Evolutionary conservation across 305 asterid genomes (phyloP).

Genomic region (Fraxinus albicans): DNA sequence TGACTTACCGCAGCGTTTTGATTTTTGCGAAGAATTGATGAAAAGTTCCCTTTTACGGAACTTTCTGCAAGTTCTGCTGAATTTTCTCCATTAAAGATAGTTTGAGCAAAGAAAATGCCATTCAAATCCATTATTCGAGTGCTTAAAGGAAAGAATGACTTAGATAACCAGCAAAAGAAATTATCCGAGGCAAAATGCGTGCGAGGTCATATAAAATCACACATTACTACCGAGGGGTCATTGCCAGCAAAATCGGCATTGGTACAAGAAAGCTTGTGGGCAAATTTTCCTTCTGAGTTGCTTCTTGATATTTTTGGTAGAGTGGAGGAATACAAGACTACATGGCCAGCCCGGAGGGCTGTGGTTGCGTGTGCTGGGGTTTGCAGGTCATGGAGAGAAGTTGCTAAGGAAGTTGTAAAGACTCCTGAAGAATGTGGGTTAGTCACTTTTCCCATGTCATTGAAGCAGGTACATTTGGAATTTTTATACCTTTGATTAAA

Average conservation of each 20-base stretch:
- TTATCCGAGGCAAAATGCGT: slow-evolving; percentile 26
- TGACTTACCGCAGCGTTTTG: background rate
- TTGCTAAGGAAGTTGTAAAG: slow-evolving; percentile 45
- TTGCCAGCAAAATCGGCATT: slow-evolving; percentile 29
- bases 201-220: slow-evolving; percentile 29
- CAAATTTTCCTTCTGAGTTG: slow-evolving; percentile 55
- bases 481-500: background rate
- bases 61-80: background rate
- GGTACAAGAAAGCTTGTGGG: slow-evolving; percentile 53
- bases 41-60: background rate
- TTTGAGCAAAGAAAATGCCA: slow-evolving; percentile 35
- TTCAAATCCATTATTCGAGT: slow-evolving; percentile 39
- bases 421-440: slow-evolving; percentile 70
- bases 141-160: slow-evolving; percentile 31
- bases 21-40: background rate
- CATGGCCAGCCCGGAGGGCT: slow-evolving; percentile 66
- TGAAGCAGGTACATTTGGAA: slow-evolving; percentile 54
- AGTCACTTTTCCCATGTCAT: slow-evolving; percentile 66
- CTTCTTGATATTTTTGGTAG: slow-evolving; percentile 59
- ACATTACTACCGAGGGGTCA: slow-evolving; percentile 37
- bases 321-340: slow-evolving; percentile 45
- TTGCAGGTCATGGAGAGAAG: slow-evolving; percentile 71
- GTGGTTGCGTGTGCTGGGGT: slow-evolving; percentile 64
- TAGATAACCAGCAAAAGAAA: slow-evolving; percentile 33
- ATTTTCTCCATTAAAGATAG: background rate